Percentiles rank a stretch among this genome's conserved stretches.
phyloP scores from a whole-genome alignment of 371 early-diverging fungal genomes.

The Haplosporangium sp. region DNA sequence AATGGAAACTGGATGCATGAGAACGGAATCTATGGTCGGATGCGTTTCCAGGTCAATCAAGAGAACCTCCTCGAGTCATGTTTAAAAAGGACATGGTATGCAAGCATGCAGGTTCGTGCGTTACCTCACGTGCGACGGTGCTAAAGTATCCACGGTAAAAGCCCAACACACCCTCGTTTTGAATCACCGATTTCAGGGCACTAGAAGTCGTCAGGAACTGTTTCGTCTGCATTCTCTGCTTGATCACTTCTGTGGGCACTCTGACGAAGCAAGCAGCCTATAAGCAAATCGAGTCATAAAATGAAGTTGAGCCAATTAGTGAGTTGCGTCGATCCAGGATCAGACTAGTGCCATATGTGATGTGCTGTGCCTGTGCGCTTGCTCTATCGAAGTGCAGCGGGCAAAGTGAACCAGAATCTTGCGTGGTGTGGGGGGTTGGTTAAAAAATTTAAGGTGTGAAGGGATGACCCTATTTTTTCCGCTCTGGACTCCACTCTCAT shows the following conservation, averaged over 20 bases:
- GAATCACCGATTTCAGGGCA: conserved; percentile 71
- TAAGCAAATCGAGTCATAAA: background rate
- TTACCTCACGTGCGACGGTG: conserved; percentile 86
- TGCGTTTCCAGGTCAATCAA: background rate
- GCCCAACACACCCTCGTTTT: conserved; percentile 82
- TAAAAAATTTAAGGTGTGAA: background rate
- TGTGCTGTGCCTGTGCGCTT: no score
- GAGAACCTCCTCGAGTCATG: background rate
- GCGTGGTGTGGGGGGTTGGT: background rate
- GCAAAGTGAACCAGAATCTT: no score
- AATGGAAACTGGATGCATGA: conserved; percentile 96
- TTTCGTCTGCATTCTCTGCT: conserved; percentile 94
- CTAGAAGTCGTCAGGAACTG: conserved; percentile 73
- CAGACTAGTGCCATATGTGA: no score
- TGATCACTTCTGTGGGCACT: conserved; percentile 96
- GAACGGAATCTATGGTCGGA: conserved; percentile 83
- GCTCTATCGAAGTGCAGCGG: no score
- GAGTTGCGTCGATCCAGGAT: background rate
- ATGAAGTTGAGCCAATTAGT: background rate
- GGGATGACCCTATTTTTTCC: background rate
- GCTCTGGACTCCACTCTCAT: background rate
- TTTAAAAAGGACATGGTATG: background rate
- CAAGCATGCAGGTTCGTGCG: background rate
- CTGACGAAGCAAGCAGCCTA: conserved; percentile 92
- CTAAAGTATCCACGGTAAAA: conserved; percentile 94